These are phyloP conservation scores for Niveomyces coronatus DNA, from an alignment of 2,329 filamentous ascomycete species.

Conservation along the genomic window DNA sequence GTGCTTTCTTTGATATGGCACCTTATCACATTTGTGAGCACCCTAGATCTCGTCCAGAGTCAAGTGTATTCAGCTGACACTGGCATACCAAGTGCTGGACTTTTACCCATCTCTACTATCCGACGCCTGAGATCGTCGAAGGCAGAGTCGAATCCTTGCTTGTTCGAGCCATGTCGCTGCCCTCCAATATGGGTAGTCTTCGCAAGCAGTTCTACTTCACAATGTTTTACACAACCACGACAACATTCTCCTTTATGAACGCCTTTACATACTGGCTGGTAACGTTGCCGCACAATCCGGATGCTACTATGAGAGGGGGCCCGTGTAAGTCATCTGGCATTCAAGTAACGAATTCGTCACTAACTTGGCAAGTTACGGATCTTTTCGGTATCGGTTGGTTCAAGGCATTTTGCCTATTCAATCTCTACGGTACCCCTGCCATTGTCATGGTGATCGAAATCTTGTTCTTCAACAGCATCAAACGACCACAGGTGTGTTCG, in stretches of 20 bases:
- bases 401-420: conserved; percentile 35
- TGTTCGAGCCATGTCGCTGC: conserved; percentile 34
- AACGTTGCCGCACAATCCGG: conserved; percentile 21
- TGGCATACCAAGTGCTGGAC: conserved; percentile 34
- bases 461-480: conserved; percentile 42
- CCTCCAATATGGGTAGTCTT: conserved; percentile 29
- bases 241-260: conserved; percentile 39
- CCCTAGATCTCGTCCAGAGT: no score
- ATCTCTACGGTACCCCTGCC: conserved; percentile 33
- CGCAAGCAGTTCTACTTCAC: conserved; percentile 37
- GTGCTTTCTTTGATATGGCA: conserved; percentile 35
- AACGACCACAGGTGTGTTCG: conserved; percentile 34
- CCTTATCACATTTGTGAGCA: conserved; percentile 34
- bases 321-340: conserved; percentile 11
- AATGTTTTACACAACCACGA: conserved; percentile 36
- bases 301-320: conserved; percentile 8
- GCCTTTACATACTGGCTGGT: conserved; percentile 40
- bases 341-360: neutral
- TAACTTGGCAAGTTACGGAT: conserved; percentile 30
- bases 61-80: no score
- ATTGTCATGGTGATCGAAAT: conserved; percentile 35
- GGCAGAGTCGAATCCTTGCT: conserved; percentile 26
- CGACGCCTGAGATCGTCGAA: conserved; percentile 27
- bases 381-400: conserved; percentile 39
- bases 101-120: conserved; percentile 40